Percentiles rank a stretch among this genome's conserved stretches.
Evolutionary conservation across 1,284 basidiomycete species (phyloP).

Genomic region (Exsudoporus floridanus): DNA sequence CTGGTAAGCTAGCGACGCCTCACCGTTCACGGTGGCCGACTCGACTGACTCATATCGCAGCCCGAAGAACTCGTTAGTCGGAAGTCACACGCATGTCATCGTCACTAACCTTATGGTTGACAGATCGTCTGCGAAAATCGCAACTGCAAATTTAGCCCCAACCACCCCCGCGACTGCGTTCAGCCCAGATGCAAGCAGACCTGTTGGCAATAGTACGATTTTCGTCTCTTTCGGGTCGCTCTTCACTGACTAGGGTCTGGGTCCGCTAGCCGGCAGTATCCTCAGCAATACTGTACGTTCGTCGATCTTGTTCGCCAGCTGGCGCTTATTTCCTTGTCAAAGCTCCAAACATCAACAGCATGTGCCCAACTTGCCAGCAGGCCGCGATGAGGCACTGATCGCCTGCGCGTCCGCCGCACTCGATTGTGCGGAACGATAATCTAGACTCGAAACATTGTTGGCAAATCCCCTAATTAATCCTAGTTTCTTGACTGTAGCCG

Average conservation of each 20-base stretch:
- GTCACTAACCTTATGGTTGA: slow-evolving; percentile 18
- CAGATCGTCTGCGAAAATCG: slow-evolving; percentile 43
- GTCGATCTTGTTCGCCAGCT: background rate
- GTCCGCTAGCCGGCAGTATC: slow-evolving; percentile 39
- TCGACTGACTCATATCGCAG: slow-evolving; percentile 19
- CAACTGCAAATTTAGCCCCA: slow-evolving; percentile 49
- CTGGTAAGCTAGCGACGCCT: slow-evolving; percentile 32
- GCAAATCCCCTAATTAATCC: slow-evolving; percentile 25
- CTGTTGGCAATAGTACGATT: slow-evolving; percentile 48
- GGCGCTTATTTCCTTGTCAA: background rate
- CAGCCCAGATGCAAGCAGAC: slow-evolving; percentile 42
- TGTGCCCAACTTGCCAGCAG: slow-evolving; percentile 41
- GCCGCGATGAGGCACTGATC: slow-evolving; percentile 32
- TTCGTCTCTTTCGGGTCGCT: slow-evolving; percentile 10
- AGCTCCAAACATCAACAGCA: slow-evolving; percentile 43
- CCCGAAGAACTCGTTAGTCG: slow-evolving; percentile 33
- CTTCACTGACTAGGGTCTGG: slow-evolving; percentile 13
- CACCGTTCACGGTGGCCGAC: background rate
- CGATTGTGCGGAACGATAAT: slow-evolving; percentile 1
- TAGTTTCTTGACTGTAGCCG: slow-evolving; percentile 30
- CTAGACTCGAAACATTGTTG: slow-evolving; percentile 15
- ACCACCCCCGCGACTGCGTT: slow-evolving; percentile 43
- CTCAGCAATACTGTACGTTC: slow-evolving; percentile 46
- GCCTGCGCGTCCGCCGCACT: background rate
- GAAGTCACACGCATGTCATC: slow-evolving; percentile 3